A percentile compares a stretch with the other conserved stretches of the same genome.
These are phyloP conservation scores for Blepharisma japonicum DNA, from an alignment of 73 alveolate genomes.

Conservation along the genomic window DNA sequence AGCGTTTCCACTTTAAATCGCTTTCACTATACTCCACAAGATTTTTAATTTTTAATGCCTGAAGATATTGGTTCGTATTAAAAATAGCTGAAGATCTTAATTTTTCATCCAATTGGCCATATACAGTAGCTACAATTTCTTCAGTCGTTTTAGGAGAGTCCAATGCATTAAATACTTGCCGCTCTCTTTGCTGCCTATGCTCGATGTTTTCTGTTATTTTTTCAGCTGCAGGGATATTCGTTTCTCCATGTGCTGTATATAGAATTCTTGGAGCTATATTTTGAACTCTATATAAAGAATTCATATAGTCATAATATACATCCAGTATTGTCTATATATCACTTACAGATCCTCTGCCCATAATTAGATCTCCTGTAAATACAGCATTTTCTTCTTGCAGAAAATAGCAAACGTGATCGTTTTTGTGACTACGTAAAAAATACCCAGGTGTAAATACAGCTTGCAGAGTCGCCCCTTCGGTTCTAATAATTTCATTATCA, in stretches of 20 bases:
- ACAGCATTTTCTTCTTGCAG: constrained; percentile 33
- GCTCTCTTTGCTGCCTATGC: constrained; percentile 37
- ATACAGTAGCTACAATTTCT: not conserved
- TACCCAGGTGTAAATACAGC: constrained; percentile 29
- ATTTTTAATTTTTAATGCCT: no score
- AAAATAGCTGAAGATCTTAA: not conserved
- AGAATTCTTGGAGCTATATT: not conserved
- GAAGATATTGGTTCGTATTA: constrained; percentile 1
- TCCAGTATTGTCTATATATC: constrained; percentile 4
- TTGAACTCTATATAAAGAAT: not conserved
- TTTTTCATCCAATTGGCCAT: constrained; percentile 7
- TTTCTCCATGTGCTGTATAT: constrained; percentile 29
- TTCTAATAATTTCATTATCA: constrained; percentile 37
- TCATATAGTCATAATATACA: not conserved
- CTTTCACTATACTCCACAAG: no score
- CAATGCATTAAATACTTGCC: constrained; percentile 31
- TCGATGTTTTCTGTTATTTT: constrained; percentile 32
- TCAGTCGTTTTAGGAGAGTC: not conserved
- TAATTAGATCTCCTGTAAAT: constrained; percentile 47
- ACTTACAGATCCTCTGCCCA: constrained; percentile 41
- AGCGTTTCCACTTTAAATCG: no score
- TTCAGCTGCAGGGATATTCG: constrained; percentile 10
- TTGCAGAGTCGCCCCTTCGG: constrained; percentile 16
- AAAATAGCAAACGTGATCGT: constrained; percentile 40
- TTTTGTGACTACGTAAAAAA: constrained; percentile 22